Conservation (phyloP, 768 basidiomycete species). For the Piloderma croceum region DNA sequence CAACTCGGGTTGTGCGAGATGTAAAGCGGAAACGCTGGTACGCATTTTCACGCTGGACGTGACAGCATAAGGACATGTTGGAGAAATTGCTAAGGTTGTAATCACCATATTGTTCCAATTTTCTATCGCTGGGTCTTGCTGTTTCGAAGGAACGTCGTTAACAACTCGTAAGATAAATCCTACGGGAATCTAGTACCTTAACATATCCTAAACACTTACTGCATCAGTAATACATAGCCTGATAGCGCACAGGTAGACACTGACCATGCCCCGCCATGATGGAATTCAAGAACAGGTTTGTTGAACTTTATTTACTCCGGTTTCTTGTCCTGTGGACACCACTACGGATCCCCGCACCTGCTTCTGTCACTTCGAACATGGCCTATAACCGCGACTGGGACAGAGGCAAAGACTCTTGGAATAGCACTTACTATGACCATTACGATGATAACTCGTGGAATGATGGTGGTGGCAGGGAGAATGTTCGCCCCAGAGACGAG, state of each 20-base stretch:
- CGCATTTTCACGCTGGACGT: slow-evolving; percentile 69
- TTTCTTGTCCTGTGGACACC: slow-evolving; percentile 31
- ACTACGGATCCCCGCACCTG: slow-evolving; percentile 20
- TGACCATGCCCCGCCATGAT: slow-evolving; percentile 3
- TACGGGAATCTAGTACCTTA: neutral
- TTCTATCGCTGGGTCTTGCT: slow-evolving; percentile 38
- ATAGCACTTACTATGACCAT: neutral
- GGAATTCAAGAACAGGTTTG: no score
- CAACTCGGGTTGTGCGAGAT: slow-evolving; percentile 52
- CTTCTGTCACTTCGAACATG: slow-evolving; percentile 41
- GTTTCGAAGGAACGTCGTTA: neutral
- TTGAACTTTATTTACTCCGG: no score
- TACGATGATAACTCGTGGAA: slow-evolving; percentile 36
- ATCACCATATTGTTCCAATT: slow-evolving; percentile 56
- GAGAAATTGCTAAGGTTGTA: no score
- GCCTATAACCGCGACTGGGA: slow-evolving; percentile 86
- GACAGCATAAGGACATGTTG: no score
- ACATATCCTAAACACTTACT: neutral
- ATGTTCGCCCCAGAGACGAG: slow-evolving; percentile 58
- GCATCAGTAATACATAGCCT: neutral
- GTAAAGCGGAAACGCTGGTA: slow-evolving; percentile 84
- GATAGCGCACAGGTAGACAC: neutral
- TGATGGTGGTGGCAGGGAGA: slow-evolving; percentile 31
- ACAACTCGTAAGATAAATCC: neutral
- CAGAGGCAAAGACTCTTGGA: slow-evolving; percentile 54